Base-by-base conservation (phyloP, 108 stramenopile genomes). In the Nitzschia putrida region DNA sequence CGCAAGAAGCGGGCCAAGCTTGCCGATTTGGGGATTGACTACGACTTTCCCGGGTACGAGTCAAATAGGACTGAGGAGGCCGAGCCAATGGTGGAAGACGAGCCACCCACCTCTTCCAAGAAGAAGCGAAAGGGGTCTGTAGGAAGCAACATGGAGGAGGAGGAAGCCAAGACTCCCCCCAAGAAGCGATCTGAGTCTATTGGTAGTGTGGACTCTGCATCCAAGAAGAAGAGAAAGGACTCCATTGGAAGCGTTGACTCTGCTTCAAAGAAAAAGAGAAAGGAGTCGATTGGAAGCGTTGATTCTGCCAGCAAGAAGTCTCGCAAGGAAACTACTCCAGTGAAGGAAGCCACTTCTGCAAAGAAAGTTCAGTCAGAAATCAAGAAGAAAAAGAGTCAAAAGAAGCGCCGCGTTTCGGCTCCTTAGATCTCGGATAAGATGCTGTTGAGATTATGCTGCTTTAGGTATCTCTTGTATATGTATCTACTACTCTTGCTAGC, bases 31-130 rank as follows among this genome's bases (percentile, higher is more conserved):
- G 95, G 95, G 8, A 92, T 95, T 67, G 91, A 92, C 34, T 94
- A 89, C 68, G 88, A 94, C 64, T 94, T 92, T 74, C 90, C 90
- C 66, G 93, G 93, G 20, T 94, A 90, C 78, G 81, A 83, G 26
- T 81, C 83, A 10, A 45, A 67, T 60, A 70, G 69, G 10, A 24
- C 47, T 29, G 59, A 56, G 49, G 53, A 56, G 57, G 34, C 53
- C n/a, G 80, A 65, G 45, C 29, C 29, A 1, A 34, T 34, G 29
- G 29, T 34, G 29, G 29, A 34, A 34, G 23, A 52, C 40, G 53
- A 73, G 18, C 61, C 25, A 24, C 52, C 34, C 18, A 58, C 64
- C 24, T 53, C 66, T 29, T 34, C 26, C 14, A 34, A 52, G 57
- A 45, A 56, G 10, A 47, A 68, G 14, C 11, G n/a, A 49, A 23